Percentiles rank a stretch among this genome's conserved stretches.
phyloP scores from a whole-genome alignment of 495 filamentous ascomycete genomes.

The Penicillium waksmanii region DNA sequence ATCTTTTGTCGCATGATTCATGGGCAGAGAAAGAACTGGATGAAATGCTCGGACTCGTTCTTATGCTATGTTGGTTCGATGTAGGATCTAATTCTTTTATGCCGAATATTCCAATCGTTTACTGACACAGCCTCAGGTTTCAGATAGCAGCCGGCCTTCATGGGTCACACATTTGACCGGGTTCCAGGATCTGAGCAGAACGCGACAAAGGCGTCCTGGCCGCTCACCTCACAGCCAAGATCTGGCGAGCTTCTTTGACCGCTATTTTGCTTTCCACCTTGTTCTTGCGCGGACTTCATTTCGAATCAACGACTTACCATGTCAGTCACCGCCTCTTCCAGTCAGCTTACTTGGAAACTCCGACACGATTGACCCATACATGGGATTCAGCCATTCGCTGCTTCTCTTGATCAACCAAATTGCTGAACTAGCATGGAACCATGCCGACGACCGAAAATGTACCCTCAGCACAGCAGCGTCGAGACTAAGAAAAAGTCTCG shows the following conservation, averaged over 20 bases:
- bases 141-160: conserved; percentile 29
- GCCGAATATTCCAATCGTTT: not conserved
- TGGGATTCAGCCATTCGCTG: conserved; percentile 31
- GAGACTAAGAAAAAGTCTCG: conserved; percentile 13
- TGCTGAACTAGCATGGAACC: conserved; percentile 25
- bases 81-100: not conserved
- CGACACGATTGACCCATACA: conserved; percentile 30
- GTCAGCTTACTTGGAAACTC: conserved; percentile 15
- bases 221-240: conserved; percentile 21
- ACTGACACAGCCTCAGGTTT: conserved; percentile 21
- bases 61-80: conserved; percentile 34
- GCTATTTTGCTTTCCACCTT: conserved; percentile 32
- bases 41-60: conserved; percentile 27
- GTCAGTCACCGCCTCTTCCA: conserved; percentile 2
- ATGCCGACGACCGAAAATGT: conserved; percentile 5
- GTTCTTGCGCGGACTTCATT: conserved; percentile 31
- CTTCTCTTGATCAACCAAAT: conserved; percentile 27
- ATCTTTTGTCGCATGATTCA: conserved; percentile 14
- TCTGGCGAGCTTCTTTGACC: conserved; percentile 27
- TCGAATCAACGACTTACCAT: conserved; percentile 12
- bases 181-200: conserved; percentile 24
- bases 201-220: conserved; percentile 18
- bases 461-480: not conserved
- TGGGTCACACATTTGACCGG: conserved; percentile 34
- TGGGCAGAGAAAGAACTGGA: conserved; percentile 27